Evolutionary conservation across 1,139 yeast genomes (phyloP).

Genomic region (Hansenula lynferdii): DNA sequence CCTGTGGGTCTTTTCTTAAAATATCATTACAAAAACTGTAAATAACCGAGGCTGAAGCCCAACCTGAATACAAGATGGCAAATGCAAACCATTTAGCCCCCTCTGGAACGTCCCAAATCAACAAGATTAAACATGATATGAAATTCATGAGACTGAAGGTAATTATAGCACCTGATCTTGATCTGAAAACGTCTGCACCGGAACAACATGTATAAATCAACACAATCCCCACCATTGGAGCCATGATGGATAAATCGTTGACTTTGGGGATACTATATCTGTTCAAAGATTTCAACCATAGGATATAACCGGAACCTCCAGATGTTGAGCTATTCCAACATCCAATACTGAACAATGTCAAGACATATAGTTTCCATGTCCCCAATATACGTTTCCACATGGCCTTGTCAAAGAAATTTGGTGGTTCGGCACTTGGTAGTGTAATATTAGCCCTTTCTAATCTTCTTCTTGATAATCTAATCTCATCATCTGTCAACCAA

Average conservation of each 20-base stretch:
- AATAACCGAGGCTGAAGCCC: slow-evolving; percentile 30
- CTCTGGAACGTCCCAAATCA: slow-evolving; percentile 38
- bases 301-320: slow-evolving; percentile 27
- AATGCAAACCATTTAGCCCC: slow-evolving; percentile 31
- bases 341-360: slow-evolving; percentile 25
- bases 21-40: slow-evolving; percentile 32
- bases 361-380: slow-evolving; percentile 38
- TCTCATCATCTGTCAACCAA: slow-evolving; percentile 57
- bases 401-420: slow-evolving; percentile 23
- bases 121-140: slow-evolving; percentile 34
- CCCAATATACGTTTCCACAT: slow-evolving; percentile 41
- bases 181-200: slow-evolving; percentile 22
- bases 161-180: slow-evolving; percentile 34
- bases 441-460: slow-evolving; percentile 38
- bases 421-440: slow-evolving; percentile 20
- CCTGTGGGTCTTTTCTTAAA: slow-evolving; percentile 30
- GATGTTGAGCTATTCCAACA: slow-evolving; percentile 37
- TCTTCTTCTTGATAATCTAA: slow-evolving; percentile 55
- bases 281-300: slow-evolving; percentile 29
- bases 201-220: slow-evolving; percentile 27
- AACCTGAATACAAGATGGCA: slow-evolving; percentile 29
- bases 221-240: slow-evolving; percentile 29
- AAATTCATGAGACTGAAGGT: slow-evolving; percentile 35
- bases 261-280: slow-evolving; percentile 27
- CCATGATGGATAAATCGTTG: slow-evolving; percentile 27